phyloP scores from a whole-genome alignment of 495 filamentous ascomycete species.

The Symbiotaphrina buchneri region DNA sequence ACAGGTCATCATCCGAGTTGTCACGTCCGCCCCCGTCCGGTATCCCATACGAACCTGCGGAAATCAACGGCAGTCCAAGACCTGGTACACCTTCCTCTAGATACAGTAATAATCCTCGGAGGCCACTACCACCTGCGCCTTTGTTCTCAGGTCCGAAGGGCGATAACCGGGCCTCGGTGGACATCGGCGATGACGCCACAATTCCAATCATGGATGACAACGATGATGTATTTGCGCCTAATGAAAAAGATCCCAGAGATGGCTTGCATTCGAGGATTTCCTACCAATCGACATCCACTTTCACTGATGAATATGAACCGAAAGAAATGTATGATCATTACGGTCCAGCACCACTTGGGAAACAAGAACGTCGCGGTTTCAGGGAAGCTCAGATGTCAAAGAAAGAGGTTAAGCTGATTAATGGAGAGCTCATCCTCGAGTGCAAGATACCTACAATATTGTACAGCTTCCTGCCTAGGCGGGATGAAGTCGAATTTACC shows the following conservation, averaged over 20 bases:
- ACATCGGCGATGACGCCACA: slow-evolving; percentile 23
- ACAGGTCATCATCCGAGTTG: slow-evolving; percentile 38
- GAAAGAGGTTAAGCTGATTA: slow-evolving; percentile 88
- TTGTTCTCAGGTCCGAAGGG: slow-evolving; percentile 40
- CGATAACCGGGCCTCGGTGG: slow-evolving; percentile 17
- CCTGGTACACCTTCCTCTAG: slow-evolving; percentile 75
- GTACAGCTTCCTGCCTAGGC: slow-evolving; percentile 77
- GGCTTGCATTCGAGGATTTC: slow-evolving; percentile 30
- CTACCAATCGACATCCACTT: slow-evolving; percentile 47
- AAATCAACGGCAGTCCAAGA: slow-evolving; percentile 72
- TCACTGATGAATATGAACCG: slow-evolving; percentile 28
- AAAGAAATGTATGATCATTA: slow-evolving; percentile 38
- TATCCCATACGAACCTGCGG: slow-evolving; percentile 59
- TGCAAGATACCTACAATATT: slow-evolving; percentile 98
- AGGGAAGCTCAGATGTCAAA: slow-evolving; percentile 72
- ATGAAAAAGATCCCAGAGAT: slow-evolving; percentile 14
- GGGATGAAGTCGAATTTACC: slow-evolving; percentile 90
- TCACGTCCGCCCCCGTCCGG: slow-evolving; percentile 42
- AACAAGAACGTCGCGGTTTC: slow-evolving; percentile 63
- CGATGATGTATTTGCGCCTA: slow-evolving; percentile 55
- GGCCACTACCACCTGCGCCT: slow-evolving; percentile 81
- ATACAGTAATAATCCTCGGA: slow-evolving; percentile 65
- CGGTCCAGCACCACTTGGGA: slow-evolving; percentile 65
- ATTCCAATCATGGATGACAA: slow-evolving; percentile 31
- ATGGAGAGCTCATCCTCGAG: slow-evolving; percentile 91